phyloP scores from a whole-genome alignment of 371 early-diverging fungal genomes.

The Massospora cicadina region DNA sequence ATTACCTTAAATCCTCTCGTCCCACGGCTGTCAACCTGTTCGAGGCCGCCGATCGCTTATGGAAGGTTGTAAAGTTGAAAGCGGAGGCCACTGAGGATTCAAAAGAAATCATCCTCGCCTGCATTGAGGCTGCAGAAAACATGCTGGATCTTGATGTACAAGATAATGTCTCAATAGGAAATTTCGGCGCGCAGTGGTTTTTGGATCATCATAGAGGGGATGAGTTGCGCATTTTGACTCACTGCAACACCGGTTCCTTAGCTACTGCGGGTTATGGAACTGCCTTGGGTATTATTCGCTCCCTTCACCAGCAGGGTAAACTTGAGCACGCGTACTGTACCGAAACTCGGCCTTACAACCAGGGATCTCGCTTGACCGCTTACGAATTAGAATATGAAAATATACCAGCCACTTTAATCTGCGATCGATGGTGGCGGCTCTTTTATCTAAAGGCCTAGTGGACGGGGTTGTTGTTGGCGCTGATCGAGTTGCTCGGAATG shows the following conservation, averaged over 20 bases:
- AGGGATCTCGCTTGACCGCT: slow-evolving; percentile 86
- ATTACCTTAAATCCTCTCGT: slow-evolving; percentile 71
- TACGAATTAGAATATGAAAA: slow-evolving; percentile 84
- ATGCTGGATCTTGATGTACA: slow-evolving; percentile 74
- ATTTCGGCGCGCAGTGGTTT: slow-evolving; percentile 52
- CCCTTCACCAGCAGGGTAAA: slow-evolving; percentile 31
- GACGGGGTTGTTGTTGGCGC: slow-evolving; percentile 90
- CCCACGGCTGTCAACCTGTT: slow-evolving; percentile 95
- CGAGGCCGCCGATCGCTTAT: slow-evolving; percentile 67
- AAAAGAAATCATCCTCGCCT: slow-evolving; percentile 28
- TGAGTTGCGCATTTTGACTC: slow-evolving; percentile 61
- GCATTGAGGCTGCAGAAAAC: slow-evolving; percentile 53
- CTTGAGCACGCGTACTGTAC: slow-evolving; percentile 80
- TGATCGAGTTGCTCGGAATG: slow-evolving; percentile 89
- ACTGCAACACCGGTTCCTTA: slow-evolving; percentile 90
- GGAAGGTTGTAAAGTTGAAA: slow-evolving; percentile 19
- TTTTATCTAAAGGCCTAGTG: slow-evolving; percentile 36
- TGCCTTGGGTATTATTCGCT: slow-evolving; percentile 76
- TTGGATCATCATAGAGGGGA: slow-evolving; percentile 9
- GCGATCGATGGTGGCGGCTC: slow-evolving; percentile 80
- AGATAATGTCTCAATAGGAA: slow-evolving; percentile 80
- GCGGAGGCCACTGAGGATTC: slow-evolving; percentile 15
- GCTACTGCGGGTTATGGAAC: slow-evolving; percentile 79
- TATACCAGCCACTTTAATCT: slow-evolving; percentile 78
- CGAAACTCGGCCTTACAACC: slow-evolving; percentile 96